Evolutionary conservation across 108 stramenopile genomes (phyloP), one percentile per base, ranked within the genome.

Genomic region (Skeletonema menzelii): DNA sequence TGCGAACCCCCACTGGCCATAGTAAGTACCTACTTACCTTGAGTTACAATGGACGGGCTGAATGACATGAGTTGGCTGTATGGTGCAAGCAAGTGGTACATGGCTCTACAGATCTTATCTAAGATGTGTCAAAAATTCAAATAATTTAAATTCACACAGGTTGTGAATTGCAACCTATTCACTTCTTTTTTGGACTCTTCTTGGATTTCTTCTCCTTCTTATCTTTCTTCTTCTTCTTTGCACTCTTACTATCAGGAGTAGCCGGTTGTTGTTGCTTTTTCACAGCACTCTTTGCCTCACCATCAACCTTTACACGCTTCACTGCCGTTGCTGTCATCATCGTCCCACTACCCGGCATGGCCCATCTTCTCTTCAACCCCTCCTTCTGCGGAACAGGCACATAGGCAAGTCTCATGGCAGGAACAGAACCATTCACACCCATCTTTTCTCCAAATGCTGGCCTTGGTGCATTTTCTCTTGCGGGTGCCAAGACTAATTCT

Each of bases 291-390:
- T 3, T 24, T 56, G 20, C n/a, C 64, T 49, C 47, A 46, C 3
- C 4, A 6, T 22, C 19, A 20, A 53, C 22, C 8, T 22, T 20
- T 1, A 24, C 22, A 53, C 49, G 49, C 24, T 53, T 53, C n/a
- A 28, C 20, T 34, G 14, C 31, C 5, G 31, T n/a, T n/a, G n/a
- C n/a, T n/a, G n/a, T 32, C 31, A 7, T 15, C 17, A 28, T 14
- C 26, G 12, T 22, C 8, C 77, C 35, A 67, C 80, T 31, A 49
- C 56, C 57, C 78, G 88, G 80, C 85, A 79, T 79, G 19, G 49
- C 80, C 93, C 93, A 94, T 32, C 93, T 85, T 32, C 90, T 79
- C 55, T 90, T 94, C 72, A 94, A 63, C 11, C 93, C 93, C 31
- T 69, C 73, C n/a, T 74, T 82, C 67, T 94, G 93, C 2, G 90